Evolutionary conservation across 176 grass and related monocot genomes (phyloP).

Genomic region (Eragrostis nindensis): DNA sequence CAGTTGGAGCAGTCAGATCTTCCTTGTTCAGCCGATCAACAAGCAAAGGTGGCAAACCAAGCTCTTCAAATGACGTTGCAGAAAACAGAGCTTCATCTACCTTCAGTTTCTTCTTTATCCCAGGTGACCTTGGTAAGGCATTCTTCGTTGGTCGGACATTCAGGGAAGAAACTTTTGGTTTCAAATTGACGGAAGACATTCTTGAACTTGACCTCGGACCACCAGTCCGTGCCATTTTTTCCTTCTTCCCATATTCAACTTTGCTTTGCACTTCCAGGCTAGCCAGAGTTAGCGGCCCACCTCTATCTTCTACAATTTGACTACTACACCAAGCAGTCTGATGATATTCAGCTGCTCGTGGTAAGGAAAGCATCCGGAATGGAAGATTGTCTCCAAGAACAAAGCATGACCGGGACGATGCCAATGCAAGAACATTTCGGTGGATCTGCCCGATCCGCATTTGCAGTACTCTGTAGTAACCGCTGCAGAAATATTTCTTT

Average conservation of each 20-base stretch:
- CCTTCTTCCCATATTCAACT: conserved; percentile 51
- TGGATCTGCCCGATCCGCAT: conserved; percentile 68
- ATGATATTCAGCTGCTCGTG: conserved; percentile 46
- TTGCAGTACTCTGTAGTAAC: not conserved
- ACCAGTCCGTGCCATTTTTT: conserved; percentile 44
- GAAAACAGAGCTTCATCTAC: conserved; percentile 89
- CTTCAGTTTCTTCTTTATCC: conserved; percentile 52
- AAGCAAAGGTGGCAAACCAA: conserved; percentile 77
- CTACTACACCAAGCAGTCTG: conserved; percentile 42
- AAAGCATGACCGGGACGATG: conserved; percentile 67
- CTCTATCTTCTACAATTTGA: conserved; percentile 33
- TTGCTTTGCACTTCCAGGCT: conserved; percentile 62
- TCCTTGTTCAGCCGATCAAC: conserved; percentile 61
- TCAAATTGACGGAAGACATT: conserved; percentile 34
- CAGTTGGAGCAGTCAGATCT: conserved; percentile 76
- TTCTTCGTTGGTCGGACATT: conserved; percentile 41
- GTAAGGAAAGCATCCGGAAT: conserved; percentile 51
- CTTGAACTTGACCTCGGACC: conserved; percentile 46
- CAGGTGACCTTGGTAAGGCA: conserved; percentile 24
- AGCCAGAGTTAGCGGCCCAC: conserved; percentile 53
- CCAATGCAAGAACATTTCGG: conserved; percentile 66
- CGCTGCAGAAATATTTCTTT: conserved; percentile 1
- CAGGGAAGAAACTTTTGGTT: conserved; percentile 41
- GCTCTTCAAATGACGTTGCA: conserved; percentile 79
- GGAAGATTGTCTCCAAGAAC: conserved; percentile 52